Percentiles rank a stretch among this genome's conserved stretches.
Conservation (phyloP, 176 grass and related monocot species). For the Juncus effusus region DNA sequence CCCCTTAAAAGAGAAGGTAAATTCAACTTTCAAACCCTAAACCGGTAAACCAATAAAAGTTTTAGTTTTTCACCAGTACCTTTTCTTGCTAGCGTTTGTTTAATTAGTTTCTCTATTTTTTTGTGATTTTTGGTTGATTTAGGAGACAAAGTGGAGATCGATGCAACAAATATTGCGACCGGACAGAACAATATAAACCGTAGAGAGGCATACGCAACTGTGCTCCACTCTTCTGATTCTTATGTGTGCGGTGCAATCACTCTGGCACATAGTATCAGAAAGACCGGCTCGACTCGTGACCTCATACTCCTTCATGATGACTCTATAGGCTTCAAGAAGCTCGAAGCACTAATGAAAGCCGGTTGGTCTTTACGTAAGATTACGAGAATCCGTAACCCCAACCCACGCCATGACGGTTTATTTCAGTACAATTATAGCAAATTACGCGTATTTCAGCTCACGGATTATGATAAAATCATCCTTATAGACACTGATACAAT, state of each 20-base stretch:
- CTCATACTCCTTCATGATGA: constrained; percentile 85
- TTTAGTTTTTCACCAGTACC: background rate
- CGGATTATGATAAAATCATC: constrained; percentile 70
- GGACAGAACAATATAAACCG: background rate
- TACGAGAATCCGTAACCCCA: constrained; percentile 71
- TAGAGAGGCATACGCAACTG: constrained; percentile 82
- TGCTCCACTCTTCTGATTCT: constrained; percentile 88
- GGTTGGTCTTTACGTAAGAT: constrained; percentile 55
- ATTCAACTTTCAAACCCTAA: background rate
- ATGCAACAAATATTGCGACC: constrained; percentile 1
- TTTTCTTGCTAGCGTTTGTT: background rate
- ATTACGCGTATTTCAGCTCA: constrained; percentile 82
- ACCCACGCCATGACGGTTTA: constrained; percentile 39
- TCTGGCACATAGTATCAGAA: constrained; percentile 76
- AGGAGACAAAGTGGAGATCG: constrained; percentile 47
- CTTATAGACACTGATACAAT: constrained; percentile 81
- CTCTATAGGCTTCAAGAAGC: constrained; percentile 44
- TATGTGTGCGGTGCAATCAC: constrained; percentile 92
- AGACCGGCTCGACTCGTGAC: constrained; percentile 58
- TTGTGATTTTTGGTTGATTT: background rate
- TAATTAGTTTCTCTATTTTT: background rate
- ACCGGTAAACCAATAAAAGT: too few species aligned
- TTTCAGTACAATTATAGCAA: constrained; percentile 99
- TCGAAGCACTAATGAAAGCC: constrained; percentile 34
- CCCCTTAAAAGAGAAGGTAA: constrained; percentile 70